These are phyloP conservation scores for Staphylotrichum tortipilum DNA, from an alignment of 495 filamentous ascomycete genomes.

Conservation along the genomic window DNA sequence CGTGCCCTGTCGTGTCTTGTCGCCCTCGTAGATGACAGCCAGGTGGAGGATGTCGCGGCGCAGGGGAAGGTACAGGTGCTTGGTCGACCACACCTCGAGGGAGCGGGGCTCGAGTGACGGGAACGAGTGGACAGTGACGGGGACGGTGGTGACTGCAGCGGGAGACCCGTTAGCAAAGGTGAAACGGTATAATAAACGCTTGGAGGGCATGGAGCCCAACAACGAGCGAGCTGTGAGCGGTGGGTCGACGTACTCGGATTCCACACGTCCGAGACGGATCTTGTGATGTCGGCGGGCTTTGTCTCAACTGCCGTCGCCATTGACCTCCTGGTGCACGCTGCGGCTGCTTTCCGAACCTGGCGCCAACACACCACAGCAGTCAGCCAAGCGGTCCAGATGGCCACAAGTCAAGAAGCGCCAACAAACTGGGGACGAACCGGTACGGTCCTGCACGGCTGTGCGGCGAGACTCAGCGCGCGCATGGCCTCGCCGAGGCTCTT, in stretches of 20 bases:
- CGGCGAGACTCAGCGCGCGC: slow-evolving; percentile 33
- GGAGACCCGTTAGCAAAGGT: background rate
- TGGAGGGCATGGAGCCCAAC: too few relatives aligned
- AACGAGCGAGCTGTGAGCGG: slow-evolving; percentile 9
- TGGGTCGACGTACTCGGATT: slow-evolving; percentile 17
- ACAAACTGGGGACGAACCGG: slow-evolving; percentile 13
- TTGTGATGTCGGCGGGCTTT: slow-evolving; percentile 35
- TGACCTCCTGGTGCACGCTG: slow-evolving; percentile 44
- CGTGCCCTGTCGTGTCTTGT: slow-evolving; percentile 77
- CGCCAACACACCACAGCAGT: background rate
- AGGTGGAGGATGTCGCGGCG: slow-evolving; percentile 90
- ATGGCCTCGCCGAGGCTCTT: slow-evolving; percentile 42
- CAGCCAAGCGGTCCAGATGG: background rate
- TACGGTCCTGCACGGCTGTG: slow-evolving; percentile 29
- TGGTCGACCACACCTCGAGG: slow-evolving; percentile 68
- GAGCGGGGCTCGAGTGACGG: slow-evolving; percentile 77
- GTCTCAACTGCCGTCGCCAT: slow-evolving; percentile 67
- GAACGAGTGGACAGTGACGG: slow-evolving; percentile 81
- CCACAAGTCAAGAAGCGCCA: too few relatives aligned
- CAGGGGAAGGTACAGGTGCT: slow-evolving; percentile 76
- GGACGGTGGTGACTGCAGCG: slow-evolving; percentile 47
- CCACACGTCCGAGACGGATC: slow-evolving; percentile 25
- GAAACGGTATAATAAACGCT: too few relatives aligned
- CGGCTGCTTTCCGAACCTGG: slow-evolving; percentile 9
- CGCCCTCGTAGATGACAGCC: slow-evolving; percentile 87